Percentiles rank a stretch among this genome's conserved stretches.
These are phyloP conservation scores for Chondrostereum purpureum DNA, from an alignment of 1,284 basidiomycete genomes.

Conservation along the genomic window DNA sequence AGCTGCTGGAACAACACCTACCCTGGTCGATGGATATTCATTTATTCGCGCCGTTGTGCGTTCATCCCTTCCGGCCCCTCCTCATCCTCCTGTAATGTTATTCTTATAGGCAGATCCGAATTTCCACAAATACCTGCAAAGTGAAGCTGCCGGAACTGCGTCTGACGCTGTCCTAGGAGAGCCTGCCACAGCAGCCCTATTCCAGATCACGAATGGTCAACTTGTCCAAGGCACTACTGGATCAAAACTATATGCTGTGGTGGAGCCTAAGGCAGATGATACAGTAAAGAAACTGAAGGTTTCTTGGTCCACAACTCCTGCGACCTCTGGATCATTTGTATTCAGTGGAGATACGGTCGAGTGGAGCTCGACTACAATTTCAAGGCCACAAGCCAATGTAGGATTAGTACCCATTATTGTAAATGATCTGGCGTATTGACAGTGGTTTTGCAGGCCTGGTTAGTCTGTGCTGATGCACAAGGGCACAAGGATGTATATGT, in stretches of 20 bases:
- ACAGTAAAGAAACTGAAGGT: slow-evolving; percentile 43
- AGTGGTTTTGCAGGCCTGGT: slow-evolving; percentile 37
- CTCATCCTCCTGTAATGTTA: not conserved
- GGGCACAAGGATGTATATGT: slow-evolving; percentile 44
- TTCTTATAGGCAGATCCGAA: slow-evolving; percentile 46
- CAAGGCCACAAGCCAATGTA: slow-evolving; percentile 44
- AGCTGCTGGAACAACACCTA: slow-evolving; percentile 31
- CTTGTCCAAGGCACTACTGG: slow-evolving; percentile 41
- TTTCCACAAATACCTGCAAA: slow-evolving; percentile 61
- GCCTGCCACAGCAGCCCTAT: slow-evolving; percentile 44
- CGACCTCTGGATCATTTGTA: slow-evolving; percentile 44
- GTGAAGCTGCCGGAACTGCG: slow-evolving; percentile 36
- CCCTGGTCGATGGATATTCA: slow-evolving; percentile 44
- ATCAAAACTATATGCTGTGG: slow-evolving; percentile 40
- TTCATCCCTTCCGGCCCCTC: slow-evolving; percentile 5
- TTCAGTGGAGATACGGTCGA: slow-evolving; percentile 50
- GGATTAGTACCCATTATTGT: slow-evolving; percentile 15
- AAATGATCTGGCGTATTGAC: not conserved
- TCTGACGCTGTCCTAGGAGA: slow-evolving; percentile 43
- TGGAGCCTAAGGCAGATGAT: slow-evolving; percentile 40
- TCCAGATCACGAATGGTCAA: slow-evolving; percentile 48
- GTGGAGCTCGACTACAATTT: slow-evolving; percentile 43
- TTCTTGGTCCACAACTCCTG: slow-evolving; percentile 41
- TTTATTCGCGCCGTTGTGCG: slow-evolving; percentile 59
- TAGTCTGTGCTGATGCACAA: slow-evolving; percentile 43